Base-by-base conservation (phyloP, 768 basidiomycete species). In the Suillus clintonianus region DNA sequence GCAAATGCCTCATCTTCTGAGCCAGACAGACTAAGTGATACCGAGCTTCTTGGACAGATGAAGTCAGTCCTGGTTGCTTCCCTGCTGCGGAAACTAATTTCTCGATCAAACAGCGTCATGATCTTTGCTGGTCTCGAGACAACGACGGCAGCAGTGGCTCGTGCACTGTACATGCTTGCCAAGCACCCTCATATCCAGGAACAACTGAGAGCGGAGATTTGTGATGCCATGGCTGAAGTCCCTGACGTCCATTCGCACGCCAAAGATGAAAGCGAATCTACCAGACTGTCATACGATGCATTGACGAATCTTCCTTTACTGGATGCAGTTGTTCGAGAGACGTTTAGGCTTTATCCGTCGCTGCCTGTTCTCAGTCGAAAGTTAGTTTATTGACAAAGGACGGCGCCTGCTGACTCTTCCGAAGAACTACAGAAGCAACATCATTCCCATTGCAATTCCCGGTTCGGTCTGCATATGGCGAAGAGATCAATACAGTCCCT, bases 91-190 rank as follows among this genome's bases (percentile, higher is more conserved):
- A 53, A 5, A 5, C 32, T 53, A 7, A 53, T 13, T 34, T 13
- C 19, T 53, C 1, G 37, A 65, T 61, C 5, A 61, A 66, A 30
- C 62, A 74, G 41, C 60, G 69, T n/a, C 68, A 76, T 62, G 79
- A 74, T 78, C 13, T 78, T 81, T 54, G 81, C 81, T 0, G 82
- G 76, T 3, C 78, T 77, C 62, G 82, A 83, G 64, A 83, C 82
- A 0, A 83, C 82, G 0, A 80, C 82, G 11, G 73, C 67, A 19
- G 78, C 78, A 2, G 67, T 83, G 13, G 71, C 77, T 13, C 74
- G 78, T 1, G 76, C 69, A 17, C 58, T 85, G 19, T 68, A 76
- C 37, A 67, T 77, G 19, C 74, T 83, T 4, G 70, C 80, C 3
- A 60, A 64, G 11, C 75, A 79, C 55, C 74, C 73, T 11, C 75